These are phyloP conservation scores for Serendipita sp. DNA, from an alignment of 768 basidiomycete species.

Conservation along the genomic window DNA sequence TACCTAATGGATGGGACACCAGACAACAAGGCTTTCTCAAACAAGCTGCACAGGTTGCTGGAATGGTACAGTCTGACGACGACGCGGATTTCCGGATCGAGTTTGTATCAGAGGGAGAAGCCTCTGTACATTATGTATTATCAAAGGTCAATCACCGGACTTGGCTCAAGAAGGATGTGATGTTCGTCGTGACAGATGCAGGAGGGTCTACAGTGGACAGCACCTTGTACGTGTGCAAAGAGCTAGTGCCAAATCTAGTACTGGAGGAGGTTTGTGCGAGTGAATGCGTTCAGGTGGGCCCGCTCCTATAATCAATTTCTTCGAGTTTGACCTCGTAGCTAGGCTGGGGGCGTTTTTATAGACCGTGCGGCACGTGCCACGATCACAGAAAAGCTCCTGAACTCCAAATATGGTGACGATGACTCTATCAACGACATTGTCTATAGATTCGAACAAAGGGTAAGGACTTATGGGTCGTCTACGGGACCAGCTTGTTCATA, in stretches of 20 bases:
- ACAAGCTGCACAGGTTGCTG: conserved; percentile 27
- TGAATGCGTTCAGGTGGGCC: conserved; percentile 7
- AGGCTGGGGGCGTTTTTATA: background rate
- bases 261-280: conserved; percentile 8
- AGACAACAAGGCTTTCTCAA: conserved; percentile 29
- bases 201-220: conserved; percentile 7
- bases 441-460: background rate
- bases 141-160: background rate
- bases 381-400: background rate
- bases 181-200: conserved; percentile 1
- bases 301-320: background rate
- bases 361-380: conserved; percentile 2
- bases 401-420: background rate
- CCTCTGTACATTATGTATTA: conserved; percentile 7
- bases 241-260: background rate
- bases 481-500: too few relatives aligned
- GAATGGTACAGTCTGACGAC: conserved; percentile 16
- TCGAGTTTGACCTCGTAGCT: background rate
- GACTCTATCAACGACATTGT: background rate
- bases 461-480: background rate
- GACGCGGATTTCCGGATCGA: conserved; percentile 11
- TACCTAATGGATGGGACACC: conserved; percentile 35
- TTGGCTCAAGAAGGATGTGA: background rate
- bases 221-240: conserved; percentile 3
- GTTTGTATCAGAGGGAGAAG: conserved; percentile 7